Conservation (phyloP, 129 eudicot species). For the Lactuca saligna region DNA sequence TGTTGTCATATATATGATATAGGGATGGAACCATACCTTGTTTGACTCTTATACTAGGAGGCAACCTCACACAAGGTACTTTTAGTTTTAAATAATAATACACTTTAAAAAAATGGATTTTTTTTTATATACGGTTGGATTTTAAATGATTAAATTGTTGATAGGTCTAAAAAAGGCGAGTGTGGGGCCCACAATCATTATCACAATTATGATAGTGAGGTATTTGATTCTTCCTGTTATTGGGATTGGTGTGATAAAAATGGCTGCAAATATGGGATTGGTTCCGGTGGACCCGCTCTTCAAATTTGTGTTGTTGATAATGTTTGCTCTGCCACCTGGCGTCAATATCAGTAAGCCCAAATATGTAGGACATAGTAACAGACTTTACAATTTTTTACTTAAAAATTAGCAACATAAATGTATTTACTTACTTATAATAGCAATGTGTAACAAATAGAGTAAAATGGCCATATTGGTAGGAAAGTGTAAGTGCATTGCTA, state of each 20-base stretch:
- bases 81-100: no score
- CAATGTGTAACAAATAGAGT: neutral
- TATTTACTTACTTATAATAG: neutral
- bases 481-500: no score
- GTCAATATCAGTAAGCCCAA: constrained; percentile 60
- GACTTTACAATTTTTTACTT: no score
- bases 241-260: constrained; percentile 65
- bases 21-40: constrained; percentile 87
- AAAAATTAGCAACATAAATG: neutral
- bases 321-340: constrained; percentile 83
- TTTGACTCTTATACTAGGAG: constrained; percentile 82
- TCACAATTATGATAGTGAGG: constrained; percentile 55
- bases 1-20: neutral
- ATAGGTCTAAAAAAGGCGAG: constrained; percentile 57
- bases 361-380: no score
- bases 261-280: constrained; percentile 54
- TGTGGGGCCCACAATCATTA: constrained; percentile 34
- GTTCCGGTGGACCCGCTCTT: constrained; percentile 76
- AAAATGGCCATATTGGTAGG: no score
- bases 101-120: no score
- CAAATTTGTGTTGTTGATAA: constrained; percentile 77
- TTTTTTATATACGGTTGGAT: neutral
- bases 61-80: constrained; percentile 83
- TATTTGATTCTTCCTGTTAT: constrained; percentile 55
- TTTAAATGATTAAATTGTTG: neutral